Evolutionary conservation across 2,329 filamentous ascomycete genomes (phyloP).

Genomic region (Ascochyta fabae): DNA sequence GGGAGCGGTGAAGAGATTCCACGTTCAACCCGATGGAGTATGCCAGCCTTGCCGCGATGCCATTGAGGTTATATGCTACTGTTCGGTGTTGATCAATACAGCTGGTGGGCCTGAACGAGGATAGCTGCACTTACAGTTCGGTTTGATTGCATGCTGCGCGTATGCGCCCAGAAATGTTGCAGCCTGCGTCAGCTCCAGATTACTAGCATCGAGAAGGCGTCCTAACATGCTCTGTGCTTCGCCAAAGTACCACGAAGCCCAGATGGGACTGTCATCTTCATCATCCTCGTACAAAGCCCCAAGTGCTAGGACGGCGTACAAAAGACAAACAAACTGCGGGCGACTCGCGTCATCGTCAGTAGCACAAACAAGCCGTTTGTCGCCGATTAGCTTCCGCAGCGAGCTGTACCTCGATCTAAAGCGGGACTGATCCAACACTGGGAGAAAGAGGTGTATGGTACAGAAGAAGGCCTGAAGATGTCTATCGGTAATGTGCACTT

Average conservation of each 20-base stretch:
- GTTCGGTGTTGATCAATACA: not conserved
- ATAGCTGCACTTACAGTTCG: not conserved
- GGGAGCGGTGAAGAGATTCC: not conserved
- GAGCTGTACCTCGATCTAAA: not conserved
- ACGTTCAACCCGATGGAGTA: slow-evolving; percentile 4
- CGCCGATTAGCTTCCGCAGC: not conserved
- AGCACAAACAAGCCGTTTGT: not conserved
- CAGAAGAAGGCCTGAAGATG: not conserved
- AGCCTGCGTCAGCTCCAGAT: slow-evolving; percentile 1
- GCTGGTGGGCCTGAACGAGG: not conserved
- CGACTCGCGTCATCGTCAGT: not conserved
- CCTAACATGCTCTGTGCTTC: slow-evolving; percentile 4
- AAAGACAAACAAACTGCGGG: slow-evolving; percentile 1
- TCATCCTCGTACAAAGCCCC: slow-evolving; percentile 1
- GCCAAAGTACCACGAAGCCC: slow-evolving; percentile 5
- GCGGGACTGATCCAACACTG: not conserved
- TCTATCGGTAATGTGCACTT: not conserved
- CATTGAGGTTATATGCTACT: slow-evolving; percentile 2
- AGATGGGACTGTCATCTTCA: not conserved
- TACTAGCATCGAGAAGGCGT: slow-evolving; percentile 1
- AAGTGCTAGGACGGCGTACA: slow-evolving; percentile 1
- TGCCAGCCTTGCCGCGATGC: not conserved
- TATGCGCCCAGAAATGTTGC: slow-evolving; percentile 3
- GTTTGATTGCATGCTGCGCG: slow-evolving; percentile 6
- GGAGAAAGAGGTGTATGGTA: slow-evolving; percentile 1